Percentiles rank a stretch among this genome's conserved stretches.
These are phyloP conservation scores for Anastatica hierochuntica DNA, from an alignment of 345 rosid species.

Conservation along the genomic window DNA sequence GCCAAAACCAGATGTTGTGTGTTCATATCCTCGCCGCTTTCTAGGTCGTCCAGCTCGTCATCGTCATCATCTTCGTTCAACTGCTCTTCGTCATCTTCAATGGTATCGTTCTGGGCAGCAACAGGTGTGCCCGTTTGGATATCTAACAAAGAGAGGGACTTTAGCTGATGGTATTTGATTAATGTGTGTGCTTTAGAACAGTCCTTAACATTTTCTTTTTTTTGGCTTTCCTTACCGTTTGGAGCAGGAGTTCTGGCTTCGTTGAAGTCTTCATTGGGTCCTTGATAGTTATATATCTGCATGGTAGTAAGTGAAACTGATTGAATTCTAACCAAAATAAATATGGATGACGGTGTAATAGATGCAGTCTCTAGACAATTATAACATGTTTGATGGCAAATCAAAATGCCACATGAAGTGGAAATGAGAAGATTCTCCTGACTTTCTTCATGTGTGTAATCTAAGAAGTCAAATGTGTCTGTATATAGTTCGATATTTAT, in stretches of 20 bases:
- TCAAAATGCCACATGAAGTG: background rate
- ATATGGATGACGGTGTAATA: too few relatives aligned
- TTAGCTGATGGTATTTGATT: background rate
- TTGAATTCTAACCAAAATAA: too few relatives aligned
- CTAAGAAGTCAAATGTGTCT: slow-evolving; percentile 8
- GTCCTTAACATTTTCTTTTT: background rate
- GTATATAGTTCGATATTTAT: background rate
- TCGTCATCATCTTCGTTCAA: slow-evolving; percentile 91
- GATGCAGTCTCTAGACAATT: too few relatives aligned
- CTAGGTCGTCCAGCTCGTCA: slow-evolving; percentile 81
- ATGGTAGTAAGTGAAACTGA: too few relatives aligned
- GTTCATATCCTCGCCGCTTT: slow-evolving; percentile 81
- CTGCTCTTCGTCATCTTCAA: slow-evolving; percentile 82
- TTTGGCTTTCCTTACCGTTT: slow-evolving; percentile 38
- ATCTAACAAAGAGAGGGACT: slow-evolving; percentile 33
- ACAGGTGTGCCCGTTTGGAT: slow-evolving; percentile 69
- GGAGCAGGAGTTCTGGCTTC: slow-evolving; percentile 86
- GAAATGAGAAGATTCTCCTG: too few relatives aligned
- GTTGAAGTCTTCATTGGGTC: slow-evolving; percentile 78
- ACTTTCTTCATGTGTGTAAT: background rate
- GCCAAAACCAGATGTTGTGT: slow-evolving; percentile 95
- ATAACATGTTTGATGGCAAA: too few relatives aligned
- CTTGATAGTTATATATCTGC: slow-evolving; percentile 95
- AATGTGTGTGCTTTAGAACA: background rate
- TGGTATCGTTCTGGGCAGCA: slow-evolving; percentile 39